Evolutionary conservation across 441 rosid species (phyloP).

Genomic region (Brassica balearica): DNA sequence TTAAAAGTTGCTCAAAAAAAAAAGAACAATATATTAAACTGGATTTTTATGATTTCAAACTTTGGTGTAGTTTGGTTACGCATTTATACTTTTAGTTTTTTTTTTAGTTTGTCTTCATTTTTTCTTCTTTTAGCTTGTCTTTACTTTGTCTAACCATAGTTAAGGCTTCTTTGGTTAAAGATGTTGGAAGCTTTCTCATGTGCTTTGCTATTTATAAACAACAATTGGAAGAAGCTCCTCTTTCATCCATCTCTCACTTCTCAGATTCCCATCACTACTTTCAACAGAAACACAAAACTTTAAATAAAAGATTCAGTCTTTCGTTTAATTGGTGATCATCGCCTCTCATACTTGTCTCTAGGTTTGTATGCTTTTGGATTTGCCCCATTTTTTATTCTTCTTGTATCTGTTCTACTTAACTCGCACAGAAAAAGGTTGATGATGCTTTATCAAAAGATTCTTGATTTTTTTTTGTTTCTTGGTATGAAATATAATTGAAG

Average conservation of each 20-base stretch:
- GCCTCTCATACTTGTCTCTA: constrained; percentile 7
- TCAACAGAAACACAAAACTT: neutral
- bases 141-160: constrained; percentile 51
- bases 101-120: neutral
- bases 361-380: constrained; percentile 24
- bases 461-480: constrained; percentile 8
- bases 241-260: constrained; percentile 9
- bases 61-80: neutral
- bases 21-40: neutral
- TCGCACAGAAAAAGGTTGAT: neutral
- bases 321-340: constrained; percentile 14
- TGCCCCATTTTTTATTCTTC: neutral
- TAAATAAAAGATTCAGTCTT: constrained; percentile 11
- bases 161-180: constrained; percentile 40
- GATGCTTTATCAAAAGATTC: constrained; percentile 10
- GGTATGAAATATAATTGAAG: neutral
- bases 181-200: constrained; percentile 32
- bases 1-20: neutral
- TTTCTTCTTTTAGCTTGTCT: too few species aligned
- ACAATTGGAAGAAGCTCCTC: constrained; percentile 6
- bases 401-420: neutral
- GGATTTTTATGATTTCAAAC: neutral
- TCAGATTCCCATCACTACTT: constrained; percentile 38
- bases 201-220: constrained; percentile 28
- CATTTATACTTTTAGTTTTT: neutral